Percentiles rank a stretch among this genome's conserved stretches.
phyloP scores from a whole-genome alignment of 805 yeast species.

The Debaryomyces maramus region DNA sequence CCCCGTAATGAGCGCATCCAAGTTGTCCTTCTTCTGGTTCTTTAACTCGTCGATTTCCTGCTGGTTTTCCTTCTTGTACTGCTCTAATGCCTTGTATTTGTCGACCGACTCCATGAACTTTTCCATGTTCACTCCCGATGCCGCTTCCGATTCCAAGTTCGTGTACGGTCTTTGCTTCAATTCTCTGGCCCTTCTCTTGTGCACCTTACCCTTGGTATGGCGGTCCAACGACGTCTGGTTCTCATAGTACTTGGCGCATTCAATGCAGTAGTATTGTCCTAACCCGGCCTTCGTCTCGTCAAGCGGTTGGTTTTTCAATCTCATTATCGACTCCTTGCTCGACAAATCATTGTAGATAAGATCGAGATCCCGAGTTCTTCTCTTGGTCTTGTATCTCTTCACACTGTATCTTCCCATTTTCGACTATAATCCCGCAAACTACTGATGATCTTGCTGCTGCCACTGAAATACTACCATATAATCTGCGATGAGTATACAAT shows the following conservation, averaged over 20 bases:
- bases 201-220: constrained; percentile 76
- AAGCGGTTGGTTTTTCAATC: constrained; percentile 74
- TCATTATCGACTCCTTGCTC: constrained; percentile 58
- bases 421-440: too few species aligned
- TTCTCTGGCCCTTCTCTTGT: constrained; percentile 81
- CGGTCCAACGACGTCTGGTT: constrained; percentile 67
- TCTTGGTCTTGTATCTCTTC: constrained; percentile 83
- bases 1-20: constrained; percentile 39
- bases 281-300: constrained; percentile 92
- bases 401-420: constrained; percentile 86
- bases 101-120: constrained; percentile 67
- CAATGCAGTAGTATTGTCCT: constrained; percentile 92
- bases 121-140: constrained; percentile 73
- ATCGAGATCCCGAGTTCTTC: constrained; percentile 84
- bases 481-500: neutral
- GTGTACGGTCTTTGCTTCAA: constrained; percentile 81
- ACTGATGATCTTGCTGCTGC: too few species aligned
- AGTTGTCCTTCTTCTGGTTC: constrained; percentile 37
- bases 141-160: constrained; percentile 86
- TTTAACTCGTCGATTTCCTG: constrained; percentile 39
- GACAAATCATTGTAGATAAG: constrained; percentile 75
- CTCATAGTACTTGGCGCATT: constrained; percentile 91
- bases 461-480: too few species aligned
- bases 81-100: constrained; percentile 49
- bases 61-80: constrained; percentile 41